phyloP scores from a whole-genome alignment of 331 rosid genomes.

The Rosa hybrid region DNA sequence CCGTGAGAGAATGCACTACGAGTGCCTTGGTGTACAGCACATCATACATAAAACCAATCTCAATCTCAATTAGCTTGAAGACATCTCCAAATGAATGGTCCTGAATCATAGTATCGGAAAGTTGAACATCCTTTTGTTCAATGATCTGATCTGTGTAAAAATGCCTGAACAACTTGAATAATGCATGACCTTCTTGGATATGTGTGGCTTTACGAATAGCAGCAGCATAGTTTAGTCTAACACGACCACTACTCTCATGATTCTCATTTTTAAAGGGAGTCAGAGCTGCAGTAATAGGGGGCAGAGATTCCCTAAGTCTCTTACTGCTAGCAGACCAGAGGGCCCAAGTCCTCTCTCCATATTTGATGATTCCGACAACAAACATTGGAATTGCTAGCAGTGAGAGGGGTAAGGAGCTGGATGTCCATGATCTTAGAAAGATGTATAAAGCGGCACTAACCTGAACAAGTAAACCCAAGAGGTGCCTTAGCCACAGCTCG shows the following conservation, averaged over 20 bases:
- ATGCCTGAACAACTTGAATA: conserved; percentile 33
- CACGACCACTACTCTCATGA: background rate
- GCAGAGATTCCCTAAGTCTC: background rate
- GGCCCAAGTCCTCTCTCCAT: conserved; percentile 2
- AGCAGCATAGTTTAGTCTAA: background rate
- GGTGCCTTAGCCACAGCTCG: conserved; percentile 19
- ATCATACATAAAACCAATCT: conserved; percentile 49
- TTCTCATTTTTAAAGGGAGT: background rate
- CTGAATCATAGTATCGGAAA: background rate
- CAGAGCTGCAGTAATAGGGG: background rate
- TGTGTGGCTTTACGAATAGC: background rate
- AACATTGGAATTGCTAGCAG: background rate
- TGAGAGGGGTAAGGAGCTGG: background rate
- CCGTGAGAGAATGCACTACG: conserved; percentile 13
- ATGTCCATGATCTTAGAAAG: background rate
- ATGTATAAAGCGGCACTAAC: background rate
- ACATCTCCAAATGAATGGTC: background rate
- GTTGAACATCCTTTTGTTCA: conserved; percentile 9
- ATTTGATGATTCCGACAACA: conserved; percentile 1
- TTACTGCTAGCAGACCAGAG: background rate
- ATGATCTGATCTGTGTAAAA: conserved; percentile 39
- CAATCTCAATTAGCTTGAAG: conserved; percentile 40
- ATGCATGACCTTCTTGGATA: conserved; percentile 9
- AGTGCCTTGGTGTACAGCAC: conserved; percentile 43
- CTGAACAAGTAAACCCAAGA: conserved; percentile 7